These are phyloP conservation scores for Lepraria neglecta DNA, from an alignment of 495 filamentous ascomycete genomes.

Conservation along the genomic window DNA sequence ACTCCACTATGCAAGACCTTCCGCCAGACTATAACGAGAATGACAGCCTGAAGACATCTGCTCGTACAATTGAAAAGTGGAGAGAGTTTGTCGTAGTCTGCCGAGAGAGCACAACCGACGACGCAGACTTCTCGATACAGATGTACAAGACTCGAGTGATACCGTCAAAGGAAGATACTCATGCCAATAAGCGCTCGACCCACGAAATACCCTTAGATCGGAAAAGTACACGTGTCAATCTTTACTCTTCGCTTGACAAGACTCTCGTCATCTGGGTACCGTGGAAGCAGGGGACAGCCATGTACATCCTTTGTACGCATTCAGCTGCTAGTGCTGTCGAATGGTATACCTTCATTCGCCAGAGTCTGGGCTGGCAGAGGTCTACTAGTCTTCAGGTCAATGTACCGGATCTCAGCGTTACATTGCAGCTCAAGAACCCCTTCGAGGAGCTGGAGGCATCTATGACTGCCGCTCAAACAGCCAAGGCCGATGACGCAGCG, in stretches of 20 bases:
- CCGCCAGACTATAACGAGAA: constrained; percentile 64
- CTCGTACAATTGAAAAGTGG: constrained; percentile 61
- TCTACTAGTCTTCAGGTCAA: constrained; percentile 56
- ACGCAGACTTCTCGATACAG: constrained; percentile 53
- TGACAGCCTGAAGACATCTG: constrained; percentile 54
- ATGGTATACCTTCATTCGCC: constrained; percentile 68
- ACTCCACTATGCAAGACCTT: constrained; percentile 49
- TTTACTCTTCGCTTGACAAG: constrained; percentile 68
- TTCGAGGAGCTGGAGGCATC: constrained; percentile 51
- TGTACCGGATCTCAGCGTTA: constrained; percentile 63
- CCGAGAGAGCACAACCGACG: constrained; percentile 48
- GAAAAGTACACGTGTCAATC: constrained; percentile 53
- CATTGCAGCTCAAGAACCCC: constrained; percentile 55
- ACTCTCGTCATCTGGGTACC: constrained; percentile 63
- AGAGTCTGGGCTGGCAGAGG: constrained; percentile 54
- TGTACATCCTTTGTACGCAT: constrained; percentile 62
- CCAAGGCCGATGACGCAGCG: constrained; percentile 36
- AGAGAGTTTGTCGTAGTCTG: constrained; percentile 66
- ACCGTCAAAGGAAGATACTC: constrained; percentile 50
- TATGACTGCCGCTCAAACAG: constrained; percentile 33
- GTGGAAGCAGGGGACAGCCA: constrained; percentile 50
- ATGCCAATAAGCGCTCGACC: constrained; percentile 46
- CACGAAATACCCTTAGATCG: constrained; percentile 52
- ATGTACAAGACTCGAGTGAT: constrained; percentile 68
- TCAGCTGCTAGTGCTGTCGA: constrained; percentile 61